Evolutionary conservation across 1,284 basidiomycete species (phyloP).

Genomic region (Boletus semigastroideus): DNA sequence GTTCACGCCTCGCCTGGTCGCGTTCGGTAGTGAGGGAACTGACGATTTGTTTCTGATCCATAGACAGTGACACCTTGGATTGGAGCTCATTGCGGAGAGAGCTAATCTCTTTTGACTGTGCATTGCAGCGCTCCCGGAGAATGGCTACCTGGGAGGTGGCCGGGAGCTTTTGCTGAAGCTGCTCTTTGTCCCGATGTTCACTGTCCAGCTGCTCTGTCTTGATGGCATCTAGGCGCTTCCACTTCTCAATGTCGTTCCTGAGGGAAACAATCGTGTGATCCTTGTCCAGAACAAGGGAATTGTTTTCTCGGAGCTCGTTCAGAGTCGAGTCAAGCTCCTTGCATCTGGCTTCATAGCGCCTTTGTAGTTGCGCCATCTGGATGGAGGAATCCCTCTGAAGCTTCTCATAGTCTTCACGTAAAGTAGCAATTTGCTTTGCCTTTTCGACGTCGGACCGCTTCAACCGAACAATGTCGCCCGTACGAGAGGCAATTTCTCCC

Average conservation of each 20-base stretch:
- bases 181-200: background rate
- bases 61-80: background rate
- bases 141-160: background rate
- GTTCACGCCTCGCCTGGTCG: conserved; percentile 1
- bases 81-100: background rate
- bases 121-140: conserved; percentile 6
- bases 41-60: conserved; percentile 4
- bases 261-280: background rate
- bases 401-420: background rate
- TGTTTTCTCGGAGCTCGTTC: background rate
- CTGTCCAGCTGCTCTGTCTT: background rate
- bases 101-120: conserved; percentile 5
- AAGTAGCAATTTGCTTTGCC: background rate
- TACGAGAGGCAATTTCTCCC: background rate
- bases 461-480: background rate
- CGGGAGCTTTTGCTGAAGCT: background rate
- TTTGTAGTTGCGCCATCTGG: background rate
- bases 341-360: background rate
- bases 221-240: background rate
- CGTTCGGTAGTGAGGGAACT: background rate
- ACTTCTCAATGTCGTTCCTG: too few relatives aligned
- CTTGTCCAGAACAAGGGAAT: background rate
- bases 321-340: background rate
- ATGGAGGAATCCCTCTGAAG: conserved; percentile 1
- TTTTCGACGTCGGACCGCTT: background rate